Percentiles rank a stretch among this genome's conserved stretches.
These are phyloP conservation scores for Cryomyces minteri DNA, from an alignment of 495 filamentous ascomycete genomes.

Conservation along the genomic window DNA sequence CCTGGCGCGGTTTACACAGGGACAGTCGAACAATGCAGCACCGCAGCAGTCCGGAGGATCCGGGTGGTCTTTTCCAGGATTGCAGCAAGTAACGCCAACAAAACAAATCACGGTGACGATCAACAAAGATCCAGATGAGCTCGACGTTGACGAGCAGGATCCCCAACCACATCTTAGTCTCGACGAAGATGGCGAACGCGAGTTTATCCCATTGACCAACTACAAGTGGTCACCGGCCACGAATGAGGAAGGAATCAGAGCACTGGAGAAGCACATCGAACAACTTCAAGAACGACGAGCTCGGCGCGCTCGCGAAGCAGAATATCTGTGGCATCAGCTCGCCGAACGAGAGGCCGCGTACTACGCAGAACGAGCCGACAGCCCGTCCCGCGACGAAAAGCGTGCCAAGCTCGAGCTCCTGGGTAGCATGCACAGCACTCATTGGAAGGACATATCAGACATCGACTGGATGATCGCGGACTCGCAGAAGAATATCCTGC, in stretches of 20 bases:
- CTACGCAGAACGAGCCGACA: neutral
- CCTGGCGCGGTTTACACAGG: no score
- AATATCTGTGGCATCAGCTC: conserved; percentile 2
- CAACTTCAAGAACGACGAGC: neutral
- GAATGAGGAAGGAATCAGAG: neutral
- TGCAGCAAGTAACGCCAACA: no score
- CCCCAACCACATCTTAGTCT: neutral
- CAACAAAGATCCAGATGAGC: no score
- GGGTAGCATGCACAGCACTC: neutral
- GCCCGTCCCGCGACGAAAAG: neutral
- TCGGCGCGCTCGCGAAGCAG: neutral
- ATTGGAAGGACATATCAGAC: neutral
- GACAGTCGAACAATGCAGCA: no score
- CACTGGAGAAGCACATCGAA: neutral
- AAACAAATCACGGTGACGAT: no score
- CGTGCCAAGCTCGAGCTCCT: neutral
- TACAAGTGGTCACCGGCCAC: neutral
- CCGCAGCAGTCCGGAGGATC: no score
- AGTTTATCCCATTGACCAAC: neutral
- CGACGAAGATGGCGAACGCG: neutral
- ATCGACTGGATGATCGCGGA: conserved; percentile 4
- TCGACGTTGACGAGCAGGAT: neutral
- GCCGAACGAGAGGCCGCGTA: neutral
- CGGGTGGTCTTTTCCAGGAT: no score
- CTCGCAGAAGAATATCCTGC: conserved; percentile 1